Conservation (phyloP, 2,329 filamentous ascomycete species). For the Cordyceps militaris region DNA sequence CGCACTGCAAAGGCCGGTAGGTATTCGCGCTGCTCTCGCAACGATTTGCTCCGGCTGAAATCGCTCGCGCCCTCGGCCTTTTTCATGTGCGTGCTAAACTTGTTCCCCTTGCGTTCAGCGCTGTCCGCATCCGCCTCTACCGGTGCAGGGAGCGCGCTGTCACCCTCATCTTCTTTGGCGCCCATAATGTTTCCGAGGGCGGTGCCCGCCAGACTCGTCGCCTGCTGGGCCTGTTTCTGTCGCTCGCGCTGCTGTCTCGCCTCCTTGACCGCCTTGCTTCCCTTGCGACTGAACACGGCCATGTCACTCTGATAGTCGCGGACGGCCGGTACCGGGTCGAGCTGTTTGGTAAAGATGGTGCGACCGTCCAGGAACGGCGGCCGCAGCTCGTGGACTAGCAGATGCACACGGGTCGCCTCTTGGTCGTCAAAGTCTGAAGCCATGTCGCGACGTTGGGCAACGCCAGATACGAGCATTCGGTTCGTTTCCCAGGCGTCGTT, state of each 20-base stretch:
- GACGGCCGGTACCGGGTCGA: conserved; percentile 90
- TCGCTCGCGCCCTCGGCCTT: conserved; percentile 77
- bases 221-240: conserved; percentile 89
- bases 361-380: conserved; percentile 93
- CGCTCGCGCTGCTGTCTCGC: conserved; percentile 86
- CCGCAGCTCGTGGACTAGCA: conserved; percentile 87
- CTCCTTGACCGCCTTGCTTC: conserved; percentile 87
- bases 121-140: conserved; percentile 61
- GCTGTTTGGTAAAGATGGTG: conserved; percentile 93
- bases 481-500: conserved; percentile 99
- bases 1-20: conserved; percentile 93
- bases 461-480: conserved; percentile 92
- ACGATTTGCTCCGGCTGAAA: conserved; percentile 86
- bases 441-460: conserved; percentile 81
- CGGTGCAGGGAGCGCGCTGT: conserved; percentile 74
- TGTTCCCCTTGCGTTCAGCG: conserved; percentile 45
- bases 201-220: conserved; percentile 87
- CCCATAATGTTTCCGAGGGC: conserved; percentile 92
- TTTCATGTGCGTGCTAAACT: conserved; percentile 88
- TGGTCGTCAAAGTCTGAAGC: conserved; percentile 84
- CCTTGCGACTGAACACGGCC: conserved; percentile 95
- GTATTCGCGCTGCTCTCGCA: conserved; percentile 87
- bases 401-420: conserved; percentile 79
- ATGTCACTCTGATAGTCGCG: conserved; percentile 94
- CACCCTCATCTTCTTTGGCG: conserved; percentile 85